Evolutionary conservation across 805 yeast genomes (phyloP), one percentile per base, ranked within the genome.

Genomic region (Yamadazyma akitaensis): DNA sequence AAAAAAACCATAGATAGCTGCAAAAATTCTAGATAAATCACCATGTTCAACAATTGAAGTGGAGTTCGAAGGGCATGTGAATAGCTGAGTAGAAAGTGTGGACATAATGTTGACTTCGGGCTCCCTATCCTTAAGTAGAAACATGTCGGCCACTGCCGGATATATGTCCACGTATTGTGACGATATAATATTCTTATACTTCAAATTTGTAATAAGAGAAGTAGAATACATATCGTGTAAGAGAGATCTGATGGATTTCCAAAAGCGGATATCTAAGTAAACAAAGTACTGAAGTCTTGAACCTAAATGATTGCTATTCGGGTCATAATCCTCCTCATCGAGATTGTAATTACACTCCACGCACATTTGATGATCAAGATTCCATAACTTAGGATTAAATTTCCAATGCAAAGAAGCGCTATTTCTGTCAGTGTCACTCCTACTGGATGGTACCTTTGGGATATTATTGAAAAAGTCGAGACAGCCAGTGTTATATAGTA

Each of bases 1-100:
- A 17, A 88, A 67, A 54, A 80, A 82, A 1, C 82, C 82, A 56
- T 79, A 82, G 2, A 86, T 73, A 8, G 84, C 67, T 5, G 87
- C 82, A 46, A 85, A 63, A 47, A 86, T 76, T 41, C 81, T 72
- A 2, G 82, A 71, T 17, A 85, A 65, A 50, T 84, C 88, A 8
- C 88, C 88, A 55, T 82, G 85, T 26, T 70, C 63, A 6, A 82
- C 73, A 21, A 87, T 77, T 24, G 80, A 67, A 1, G 79, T 77
- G 0, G 96, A 83, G 53, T 85, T 84, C 0, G 90, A 79, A 0
- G 97, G 97, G 44, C 96, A 85, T 0, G 97, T 91, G 63, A 90
- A 90, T 18, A 94, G 67, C 64, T 94, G 99, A 0, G 92, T 82
- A 0, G 95, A 82, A 17, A 92, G 67, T 33, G 84, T 80, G 33